A percentile compares a stretch with the other conserved stretches of the same genome.
These are phyloP conservation scores for Echinochloa phyllopogon DNA, from an alignment of 176 grass and related monocot species.

Conservation along the genomic window DNA sequence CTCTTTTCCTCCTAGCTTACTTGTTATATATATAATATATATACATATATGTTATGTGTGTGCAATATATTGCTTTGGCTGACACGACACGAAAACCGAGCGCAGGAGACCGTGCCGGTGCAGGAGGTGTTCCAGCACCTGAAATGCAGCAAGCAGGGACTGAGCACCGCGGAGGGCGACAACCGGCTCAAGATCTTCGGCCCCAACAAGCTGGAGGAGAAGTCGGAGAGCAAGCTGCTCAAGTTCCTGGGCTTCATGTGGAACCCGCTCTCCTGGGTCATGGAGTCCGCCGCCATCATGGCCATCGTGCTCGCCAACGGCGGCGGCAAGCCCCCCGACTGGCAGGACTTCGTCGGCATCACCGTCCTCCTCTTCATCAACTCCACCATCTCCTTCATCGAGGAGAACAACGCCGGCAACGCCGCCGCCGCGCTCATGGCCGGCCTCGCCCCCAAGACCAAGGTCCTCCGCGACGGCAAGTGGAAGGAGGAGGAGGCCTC, in stretches of 20 bases:
- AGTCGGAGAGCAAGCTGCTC: conserved; percentile 90
- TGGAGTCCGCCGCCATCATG: conserved; percentile 92
- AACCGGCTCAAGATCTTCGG: conserved; percentile 84
- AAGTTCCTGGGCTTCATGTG: conserved; percentile 99
- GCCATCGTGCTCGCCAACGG: conserved; percentile 87
- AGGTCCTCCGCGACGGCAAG: conserved; percentile 73
- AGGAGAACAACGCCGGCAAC: conserved; percentile 97
- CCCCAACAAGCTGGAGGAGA: conserved; percentile 93
- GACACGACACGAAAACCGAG: too few species aligned
- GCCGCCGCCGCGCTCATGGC: conserved; percentile 92
- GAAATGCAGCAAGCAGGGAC: conserved; percentile 78
- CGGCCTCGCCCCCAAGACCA: conserved; percentile 88
- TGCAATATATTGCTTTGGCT: not conserved
- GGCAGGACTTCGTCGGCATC: conserved; percentile 95
- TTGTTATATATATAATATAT: too few species aligned
- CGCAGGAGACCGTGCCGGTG: conserved; percentile 85
- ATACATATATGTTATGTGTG: too few species aligned
- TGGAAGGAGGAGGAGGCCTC: conserved; percentile 82
- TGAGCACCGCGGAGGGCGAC: conserved; percentile 52
- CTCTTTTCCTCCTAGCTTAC: too few species aligned
- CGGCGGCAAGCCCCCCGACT: conserved; percentile 83
- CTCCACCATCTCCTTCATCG: conserved; percentile 97
- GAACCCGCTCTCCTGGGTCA: conserved; percentile 97
- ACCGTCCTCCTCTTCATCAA: conserved; percentile 90
- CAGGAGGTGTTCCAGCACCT: conserved; percentile 82